phyloP scores from a whole-genome alignment of 192 early-diverging fungal genomes.

The Backusella liffmaniae region DNA sequence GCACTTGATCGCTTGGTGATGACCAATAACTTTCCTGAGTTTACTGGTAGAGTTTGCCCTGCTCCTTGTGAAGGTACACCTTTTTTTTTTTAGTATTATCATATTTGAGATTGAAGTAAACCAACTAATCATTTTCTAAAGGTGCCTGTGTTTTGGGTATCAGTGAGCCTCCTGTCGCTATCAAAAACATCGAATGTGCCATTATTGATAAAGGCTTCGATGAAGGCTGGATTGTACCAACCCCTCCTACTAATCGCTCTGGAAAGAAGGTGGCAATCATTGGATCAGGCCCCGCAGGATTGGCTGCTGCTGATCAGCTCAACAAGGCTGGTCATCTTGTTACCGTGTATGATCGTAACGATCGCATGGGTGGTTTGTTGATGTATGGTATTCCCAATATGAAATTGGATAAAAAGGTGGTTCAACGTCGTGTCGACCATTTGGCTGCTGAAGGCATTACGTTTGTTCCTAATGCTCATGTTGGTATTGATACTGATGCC shows the following conservation, averaged over 20 bases:
- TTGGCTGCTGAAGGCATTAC: slow-evolving; percentile 90
- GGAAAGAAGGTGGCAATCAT: slow-evolving; percentile 86
- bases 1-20: slow-evolving; percentile 90
- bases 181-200: slow-evolving; percentile 97
- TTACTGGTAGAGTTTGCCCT: slow-evolving; percentile 98
- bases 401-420: slow-evolving; percentile 98
- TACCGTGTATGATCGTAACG: slow-evolving; percentile 97
- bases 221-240: slow-evolving; percentile 94
- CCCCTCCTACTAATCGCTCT: slow-evolving; percentile 73
- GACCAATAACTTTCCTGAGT: slow-evolving; percentile 99
- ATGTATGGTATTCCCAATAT: slow-evolving; percentile 99
- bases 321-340: slow-evolving; percentile 95
- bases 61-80: slow-evolving; percentile 41
- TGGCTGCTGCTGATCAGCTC: slow-evolving; percentile 95
- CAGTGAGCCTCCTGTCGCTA: slow-evolving; percentile 90
- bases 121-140: slow-evolving; percentile 58
- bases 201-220: slow-evolving; percentile 97
- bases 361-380: slow-evolving; percentile 92
- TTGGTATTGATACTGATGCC: slow-evolving; percentile 84
- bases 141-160: slow-evolving; percentile 96
- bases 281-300: slow-evolving; percentile 95
- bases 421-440: slow-evolving; percentile 91
- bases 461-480: slow-evolving; percentile 85
- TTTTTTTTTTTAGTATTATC: not conserved
- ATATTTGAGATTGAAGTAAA: not conserved